Evolutionary conservation across 2,329 filamentous ascomycete genomes (phyloP).

Genomic region (Calonectria hongkongensis): DNA sequence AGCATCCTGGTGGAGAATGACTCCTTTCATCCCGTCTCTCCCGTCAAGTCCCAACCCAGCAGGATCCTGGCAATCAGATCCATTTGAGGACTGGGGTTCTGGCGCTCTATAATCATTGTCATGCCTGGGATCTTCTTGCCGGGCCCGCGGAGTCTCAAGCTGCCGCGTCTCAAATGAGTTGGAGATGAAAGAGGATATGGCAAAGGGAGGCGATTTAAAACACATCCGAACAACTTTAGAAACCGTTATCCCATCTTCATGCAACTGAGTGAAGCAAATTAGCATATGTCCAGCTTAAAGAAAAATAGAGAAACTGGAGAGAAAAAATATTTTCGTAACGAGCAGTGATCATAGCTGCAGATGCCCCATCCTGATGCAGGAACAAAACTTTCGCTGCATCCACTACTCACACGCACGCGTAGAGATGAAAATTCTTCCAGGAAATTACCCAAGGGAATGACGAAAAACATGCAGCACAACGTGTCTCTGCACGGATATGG

Average conservation of each 20-base stretch:
- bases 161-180: constrained; percentile 35
- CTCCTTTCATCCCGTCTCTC: constrained; percentile 36
- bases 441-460: not conserved
- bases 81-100: constrained; percentile 22
- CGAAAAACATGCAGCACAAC: not conserved
- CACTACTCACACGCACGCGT: constrained; percentile 1
- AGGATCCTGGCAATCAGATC: constrained; percentile 31
- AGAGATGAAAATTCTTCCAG: not conserved
- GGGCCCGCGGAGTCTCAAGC: constrained; percentile 1
- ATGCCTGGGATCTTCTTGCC: not conserved
- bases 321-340: not conserved
- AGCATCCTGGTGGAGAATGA: constrained; percentile 22
- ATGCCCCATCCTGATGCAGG: not conserved
- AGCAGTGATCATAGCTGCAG: not conserved
- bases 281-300: not conserved
- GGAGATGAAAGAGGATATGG: not conserved
- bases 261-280: too few relatives aligned
- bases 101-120: constrained; percentile 4
- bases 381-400: not conserved
- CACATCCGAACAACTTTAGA: not conserved
- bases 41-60: constrained; percentile 13
- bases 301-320: not conserved
- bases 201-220: not conserved
- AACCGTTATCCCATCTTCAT: not conserved
- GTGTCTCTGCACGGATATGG: not conserved